Base-by-base conservation (phyloP, 2,329 filamentous ascomycete genomes). In the Neofusicoccum sp. region DNA sequence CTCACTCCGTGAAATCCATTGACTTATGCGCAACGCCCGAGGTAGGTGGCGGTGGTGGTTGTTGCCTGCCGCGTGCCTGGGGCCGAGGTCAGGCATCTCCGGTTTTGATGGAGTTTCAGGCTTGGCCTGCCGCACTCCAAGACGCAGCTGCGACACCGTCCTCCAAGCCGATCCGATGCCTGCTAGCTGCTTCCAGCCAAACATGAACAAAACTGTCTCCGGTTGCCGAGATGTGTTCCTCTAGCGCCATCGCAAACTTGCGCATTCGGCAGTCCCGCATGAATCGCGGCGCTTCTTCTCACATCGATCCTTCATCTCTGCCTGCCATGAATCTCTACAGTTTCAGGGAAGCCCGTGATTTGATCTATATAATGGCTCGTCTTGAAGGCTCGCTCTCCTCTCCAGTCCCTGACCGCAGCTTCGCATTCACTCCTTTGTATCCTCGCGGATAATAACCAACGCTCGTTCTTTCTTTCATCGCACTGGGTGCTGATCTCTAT, bases 41-140 rank as follows among this genome's bases (percentile, higher is more conserved):
- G 31, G 1, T 47, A 7, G 11, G 6, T 12, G n/a, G 14, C 26
- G 26, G 4, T 14, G 26, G 5, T 14, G 5, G 26, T 28, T n/a
- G 44, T 16, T 30, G 28, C 8, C 14, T n/a, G 26, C 26, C 31
- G 28, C 31, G 26, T 31, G 44, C 44, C 44, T 47, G 31, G 30
- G 26, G 33, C 12, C 31, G 47, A 16, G n/a, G 47, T 34, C 33
- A 38, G 33, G 47, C 47, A 51, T 36, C 47, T 51, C 6, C 16
- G 16, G 47, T 51, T 51, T 51, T 36, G 47, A 26, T 36, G 6
- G 47, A 24, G 47, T 51, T 51, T 51, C 47, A 51, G 47, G 47
- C 47, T 51, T 51, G 47, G 33, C 47, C 36, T 14, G 28, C 31
- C 30, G 30, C 47, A 30, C 28, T 26, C 36, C 47, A 36, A n/a